Percentiles rank a stretch among this genome's conserved stretches.
Evolutionary conservation across 768 basidiomycete species (phyloP).

Genomic region (Rhodotorula kratochvilovae): DNA sequence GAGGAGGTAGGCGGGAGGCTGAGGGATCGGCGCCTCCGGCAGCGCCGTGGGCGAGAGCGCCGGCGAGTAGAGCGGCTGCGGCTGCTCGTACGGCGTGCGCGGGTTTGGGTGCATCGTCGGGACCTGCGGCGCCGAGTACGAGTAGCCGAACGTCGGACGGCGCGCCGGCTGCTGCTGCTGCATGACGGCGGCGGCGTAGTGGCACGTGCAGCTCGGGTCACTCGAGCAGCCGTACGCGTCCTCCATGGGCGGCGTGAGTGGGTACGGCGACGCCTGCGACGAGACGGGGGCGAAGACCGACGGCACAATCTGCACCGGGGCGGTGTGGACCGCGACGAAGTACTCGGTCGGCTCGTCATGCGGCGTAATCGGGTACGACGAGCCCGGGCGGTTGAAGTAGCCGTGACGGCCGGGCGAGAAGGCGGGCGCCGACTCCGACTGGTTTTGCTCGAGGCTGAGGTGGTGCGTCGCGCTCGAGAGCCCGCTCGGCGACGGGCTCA

Average conservation of each 20-base stretch:
- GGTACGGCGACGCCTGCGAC: not conserved
- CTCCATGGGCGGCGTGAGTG: slow-evolving; percentile 19
- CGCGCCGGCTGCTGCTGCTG: not conserved
- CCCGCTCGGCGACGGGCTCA: not conserved
- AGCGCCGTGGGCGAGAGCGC: not conserved
- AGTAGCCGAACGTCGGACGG: not conserved
- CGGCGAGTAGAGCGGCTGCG: not conserved
- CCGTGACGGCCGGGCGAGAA: not conserved
- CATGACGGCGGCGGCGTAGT: not conserved
- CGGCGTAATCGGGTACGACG: not conserved
- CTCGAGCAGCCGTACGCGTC: not conserved
- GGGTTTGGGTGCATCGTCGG: not conserved
- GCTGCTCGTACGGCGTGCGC: not conserved
- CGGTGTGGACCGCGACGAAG: not conserved
- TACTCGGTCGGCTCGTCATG: not conserved
- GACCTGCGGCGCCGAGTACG: not conserved
- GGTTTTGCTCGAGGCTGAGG: not conserved
- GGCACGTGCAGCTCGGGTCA: not conserved
- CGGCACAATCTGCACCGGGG: not conserved
- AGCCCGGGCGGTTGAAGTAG: not conserved
- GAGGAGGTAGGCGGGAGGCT: not conserved
- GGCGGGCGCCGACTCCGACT: not conserved
- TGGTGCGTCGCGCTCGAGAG: not conserved
- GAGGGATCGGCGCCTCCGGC: too few relatives aligned
- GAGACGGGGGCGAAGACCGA: not conserved